phyloP scores from a whole-genome alignment of 495 filamentous ascomycete species.

The Talaromyces liani region DNA sequence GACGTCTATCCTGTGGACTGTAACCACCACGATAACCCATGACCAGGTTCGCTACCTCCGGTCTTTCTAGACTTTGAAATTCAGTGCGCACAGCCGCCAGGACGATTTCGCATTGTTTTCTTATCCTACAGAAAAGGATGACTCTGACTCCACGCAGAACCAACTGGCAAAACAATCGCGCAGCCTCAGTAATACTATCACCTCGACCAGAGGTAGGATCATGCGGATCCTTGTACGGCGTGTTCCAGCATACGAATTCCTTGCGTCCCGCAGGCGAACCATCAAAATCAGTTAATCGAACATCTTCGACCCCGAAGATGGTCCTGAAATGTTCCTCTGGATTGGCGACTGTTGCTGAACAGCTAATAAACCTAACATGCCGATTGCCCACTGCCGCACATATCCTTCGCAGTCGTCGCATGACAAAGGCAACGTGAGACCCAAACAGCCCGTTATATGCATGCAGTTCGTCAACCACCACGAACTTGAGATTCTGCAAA shows the following conservation, averaged over 20 bases:
- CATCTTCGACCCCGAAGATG: constrained; percentile 80
- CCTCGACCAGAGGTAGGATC: constrained; percentile 84
- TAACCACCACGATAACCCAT: constrained; percentile 98
- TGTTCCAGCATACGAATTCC: constrained; percentile 97
- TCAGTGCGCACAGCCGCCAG: constrained; percentile 74
- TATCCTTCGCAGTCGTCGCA: constrained; percentile 81
- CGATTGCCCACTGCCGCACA: constrained; percentile 89
- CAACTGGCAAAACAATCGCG: constrained; percentile 83
- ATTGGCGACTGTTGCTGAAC: constrained; percentile 95
- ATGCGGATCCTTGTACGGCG: constrained; percentile 82
- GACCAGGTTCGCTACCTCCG: constrained; percentile 67
- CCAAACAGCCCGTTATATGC: constrained; percentile 96
- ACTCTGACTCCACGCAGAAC: constrained; percentile 81
- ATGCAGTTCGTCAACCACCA: constrained; percentile 86
- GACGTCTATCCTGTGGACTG: constrained; percentile 83
- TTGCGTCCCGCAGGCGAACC: constrained; percentile 91
- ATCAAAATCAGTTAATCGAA: constrained; percentile 78
- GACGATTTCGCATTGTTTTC: constrained; percentile 82
- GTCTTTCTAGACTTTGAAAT: constrained; percentile 59
- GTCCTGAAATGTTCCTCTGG: constrained; percentile 86
- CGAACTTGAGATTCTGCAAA: constrained; percentile 80
- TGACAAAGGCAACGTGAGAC: constrained; percentile 88
- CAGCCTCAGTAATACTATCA: constrained; percentile 74
- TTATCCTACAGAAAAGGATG: constrained; percentile 87
- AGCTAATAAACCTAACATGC: constrained; percentile 88